Conservation (phyloP, 2,329 filamentous ascomycete genomes). For the Colletotrichum scovillei region DNA sequence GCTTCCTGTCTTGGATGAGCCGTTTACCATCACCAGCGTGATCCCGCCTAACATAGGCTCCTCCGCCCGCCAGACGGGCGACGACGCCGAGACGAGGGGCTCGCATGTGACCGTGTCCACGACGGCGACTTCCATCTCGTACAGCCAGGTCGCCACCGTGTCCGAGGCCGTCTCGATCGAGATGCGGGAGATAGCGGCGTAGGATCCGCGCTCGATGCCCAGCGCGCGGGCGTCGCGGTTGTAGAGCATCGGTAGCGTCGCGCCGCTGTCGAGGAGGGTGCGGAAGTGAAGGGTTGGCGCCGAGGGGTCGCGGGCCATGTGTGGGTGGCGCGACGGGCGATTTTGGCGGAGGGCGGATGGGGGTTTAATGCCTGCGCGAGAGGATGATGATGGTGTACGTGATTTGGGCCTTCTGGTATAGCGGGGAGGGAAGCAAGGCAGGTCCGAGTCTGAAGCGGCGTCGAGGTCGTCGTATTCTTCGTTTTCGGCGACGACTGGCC, state of each 20-base stretch:
- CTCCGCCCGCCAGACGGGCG: slow-evolving; percentile 36
- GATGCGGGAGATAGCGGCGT: slow-evolving; percentile 50
- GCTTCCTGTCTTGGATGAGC: not conserved
- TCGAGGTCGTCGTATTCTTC: not conserved
- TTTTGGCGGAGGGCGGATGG: not conserved
- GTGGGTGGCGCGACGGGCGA: not conserved
- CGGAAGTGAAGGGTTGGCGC: slow-evolving; percentile 45
- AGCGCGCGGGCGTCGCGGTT: slow-evolving; percentile 48
- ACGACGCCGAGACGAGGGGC: slow-evolving; percentile 40
- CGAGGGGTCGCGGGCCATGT: slow-evolving; percentile 27
- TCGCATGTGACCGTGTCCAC: slow-evolving; percentile 40
- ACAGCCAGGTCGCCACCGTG: slow-evolving; percentile 40
- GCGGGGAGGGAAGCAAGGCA: not conserved
- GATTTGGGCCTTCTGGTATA: not conserved
- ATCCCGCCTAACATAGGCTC: slow-evolving; percentile 33
- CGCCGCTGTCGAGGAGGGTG: slow-evolving; percentile 55
- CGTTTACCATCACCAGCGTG: slow-evolving; percentile 31
- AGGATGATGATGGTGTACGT: not conserved
- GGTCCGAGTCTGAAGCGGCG: not conserved
- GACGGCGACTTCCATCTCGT: slow-evolving; percentile 49
- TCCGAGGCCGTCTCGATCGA: slow-evolving; percentile 38
- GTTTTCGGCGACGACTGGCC: not conserved
- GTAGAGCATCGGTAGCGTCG: slow-evolving; percentile 53
- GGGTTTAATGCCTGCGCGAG: not conserved
- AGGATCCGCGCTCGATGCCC: slow-evolving; percentile 45